Evolutionary conservation across 345 rosid species (phyloP).

Genomic region (Populus simonii): DNA sequence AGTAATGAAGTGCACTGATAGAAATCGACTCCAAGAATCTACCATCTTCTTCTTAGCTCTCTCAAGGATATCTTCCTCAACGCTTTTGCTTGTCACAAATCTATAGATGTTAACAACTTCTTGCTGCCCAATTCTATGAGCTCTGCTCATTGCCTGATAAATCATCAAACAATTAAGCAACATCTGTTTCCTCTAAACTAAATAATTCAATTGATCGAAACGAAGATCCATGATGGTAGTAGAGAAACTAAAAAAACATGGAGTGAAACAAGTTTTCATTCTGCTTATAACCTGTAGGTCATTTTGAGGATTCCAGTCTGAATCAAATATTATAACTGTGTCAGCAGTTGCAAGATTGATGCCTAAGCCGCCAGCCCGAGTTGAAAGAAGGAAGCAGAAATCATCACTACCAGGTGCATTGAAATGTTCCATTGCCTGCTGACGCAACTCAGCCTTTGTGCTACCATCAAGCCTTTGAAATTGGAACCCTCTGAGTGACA

Average conservation of each 20-base stretch:
- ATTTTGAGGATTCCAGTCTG: constrained; percentile 99
- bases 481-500: constrained; percentile 93
- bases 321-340: constrained; percentile 98
- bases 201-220: background rate
- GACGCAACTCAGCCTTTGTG: constrained; percentile 97
- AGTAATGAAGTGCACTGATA: constrained; percentile 1
- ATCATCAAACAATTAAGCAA: constrained; percentile 13
- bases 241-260: background rate
- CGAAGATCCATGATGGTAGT: background rate
- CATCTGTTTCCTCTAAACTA: background rate
- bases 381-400: constrained; percentile 98
- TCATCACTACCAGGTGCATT: constrained; percentile 98
- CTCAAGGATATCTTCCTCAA: constrained; percentile 97
- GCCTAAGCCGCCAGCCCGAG: constrained; percentile 99
- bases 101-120: constrained; percentile 97
- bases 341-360: constrained; percentile 98
- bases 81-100: constrained; percentile 98
- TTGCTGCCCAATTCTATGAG: constrained; percentile 99
- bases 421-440: constrained; percentile 99
- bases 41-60: constrained; percentile 99
- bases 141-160: constrained; percentile 98
- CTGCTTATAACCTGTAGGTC: constrained; percentile 72
- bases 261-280: constrained; percentile 4
- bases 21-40: constrained; percentile 9
- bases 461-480: constrained; percentile 99